Evolutionary conservation across 1,284 basidiomycete species (phyloP).

Genomic region (Sutorius eximius): DNA sequence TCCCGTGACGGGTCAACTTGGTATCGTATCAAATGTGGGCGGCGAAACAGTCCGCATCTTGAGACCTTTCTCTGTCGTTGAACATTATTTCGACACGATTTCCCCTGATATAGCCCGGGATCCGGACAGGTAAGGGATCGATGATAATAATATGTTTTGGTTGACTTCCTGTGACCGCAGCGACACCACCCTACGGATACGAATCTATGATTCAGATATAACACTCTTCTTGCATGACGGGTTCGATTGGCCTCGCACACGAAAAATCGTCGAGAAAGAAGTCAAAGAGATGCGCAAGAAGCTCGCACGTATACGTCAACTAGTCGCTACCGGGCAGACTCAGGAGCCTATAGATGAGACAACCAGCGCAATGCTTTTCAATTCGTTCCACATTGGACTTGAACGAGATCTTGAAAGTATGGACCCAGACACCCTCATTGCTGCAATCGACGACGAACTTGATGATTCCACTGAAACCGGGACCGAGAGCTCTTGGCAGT

Average conservation of each 20-base stretch:
- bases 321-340: slow-evolving; percentile 90
- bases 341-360: slow-evolving; percentile 83
- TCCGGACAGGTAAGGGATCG: slow-evolving; percentile 45
- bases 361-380: slow-evolving; percentile 81
- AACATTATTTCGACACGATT: slow-evolving; percentile 73
- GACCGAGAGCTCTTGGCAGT: slow-evolving; percentile 86
- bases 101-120: slow-evolving; percentile 52
- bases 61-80: slow-evolving; percentile 59
- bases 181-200: slow-evolving; percentile 52
- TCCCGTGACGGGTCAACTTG: slow-evolving; percentile 35
- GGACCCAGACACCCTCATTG: slow-evolving; percentile 76
- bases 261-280: slow-evolving; percentile 85
- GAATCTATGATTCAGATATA: slow-evolving; percentile 61
- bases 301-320: slow-evolving; percentile 88
- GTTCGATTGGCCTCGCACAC: slow-evolving; percentile 90
- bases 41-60: slow-evolving; percentile 87
- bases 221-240: slow-evolving; percentile 83
- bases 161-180: slow-evolving; percentile 39
- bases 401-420: slow-evolving; percentile 70
- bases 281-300: slow-evolving; percentile 84
- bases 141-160: slow-evolving; percentile 3
- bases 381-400: slow-evolving; percentile 89
- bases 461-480: slow-evolving; percentile 76
- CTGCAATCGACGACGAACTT: slow-evolving; percentile 89
- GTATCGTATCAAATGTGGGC: slow-evolving; percentile 64